Evolutionary conservation across 108 stramenopile genomes (phyloP), one percentile per base, ranked within the genome.

Genomic region (Cyclotella kingstonii): DNA sequence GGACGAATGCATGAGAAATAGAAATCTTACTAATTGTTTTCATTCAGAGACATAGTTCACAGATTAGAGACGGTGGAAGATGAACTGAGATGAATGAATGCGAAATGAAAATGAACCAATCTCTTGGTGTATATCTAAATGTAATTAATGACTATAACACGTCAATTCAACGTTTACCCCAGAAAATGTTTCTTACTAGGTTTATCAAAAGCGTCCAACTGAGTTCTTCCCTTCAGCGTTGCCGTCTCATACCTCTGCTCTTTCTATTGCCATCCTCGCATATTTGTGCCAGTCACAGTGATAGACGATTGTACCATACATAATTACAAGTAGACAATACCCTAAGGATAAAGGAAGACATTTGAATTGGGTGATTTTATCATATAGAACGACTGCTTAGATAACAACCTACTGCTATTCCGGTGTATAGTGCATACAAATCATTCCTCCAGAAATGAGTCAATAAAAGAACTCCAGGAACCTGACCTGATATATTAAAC

Each of bases 381-480:
- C 4, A 6, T 45, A 11, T 30, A 26, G 25, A 42, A 25, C 22
- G 4, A 22, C 2, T 23, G 4, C 19, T 47, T 11, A 54, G 14
- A 19, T 19, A 1, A 38, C 0, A 26, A 56, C 81, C 81, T 43
- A 77, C 39, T 0, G 89, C 83, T 55, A 93, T 84, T 2, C 92
- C 92, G 34, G 68, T 54, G 62, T 87, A 93, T 38, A 90, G 56
- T 2, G 83, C 89, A 31, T 73, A 73, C 41, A 90, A 66, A 59
- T 90, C 89, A 22, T 76, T 57, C 40, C 84, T 54, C 89, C 87
- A 88, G 54, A 69, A 90, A 18, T 25, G 76, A 11, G 82, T 84
- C 29, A 74, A 66, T 8, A 93, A 26, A 48, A 78, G 54, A 1
- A 89, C 86, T 17, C 65, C 87, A n/a, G 89, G 92, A 1, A 93